Percentiles rank a stretch among this genome's conserved stretches.
These are phyloP conservation scores for Fraxinus latifolia DNA, from an alignment of 305 asterid genomes.

Conservation along the genomic window DNA sequence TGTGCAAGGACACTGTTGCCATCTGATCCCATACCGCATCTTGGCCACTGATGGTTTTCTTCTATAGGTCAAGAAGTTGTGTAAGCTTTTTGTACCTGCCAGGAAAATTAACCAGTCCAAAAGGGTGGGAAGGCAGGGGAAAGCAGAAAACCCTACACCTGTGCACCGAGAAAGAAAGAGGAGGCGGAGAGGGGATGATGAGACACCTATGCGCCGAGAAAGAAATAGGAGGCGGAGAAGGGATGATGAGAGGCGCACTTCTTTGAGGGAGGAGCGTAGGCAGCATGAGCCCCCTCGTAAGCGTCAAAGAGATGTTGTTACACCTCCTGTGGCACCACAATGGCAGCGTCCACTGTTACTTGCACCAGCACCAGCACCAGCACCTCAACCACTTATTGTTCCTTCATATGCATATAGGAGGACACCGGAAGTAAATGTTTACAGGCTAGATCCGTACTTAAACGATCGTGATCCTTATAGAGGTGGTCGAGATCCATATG, in stretches of 20 bases:
- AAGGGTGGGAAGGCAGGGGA: slow-evolving; percentile 26
- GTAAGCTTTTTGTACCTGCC: slow-evolving; percentile 50
- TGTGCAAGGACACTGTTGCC: slow-evolving; percentile 7
- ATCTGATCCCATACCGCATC: neutral
- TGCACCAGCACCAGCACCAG: slow-evolving; percentile 10
- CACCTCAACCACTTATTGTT: slow-evolving; percentile 26
- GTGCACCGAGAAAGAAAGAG: slow-evolving; percentile 20
- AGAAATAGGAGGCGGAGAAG: neutral
- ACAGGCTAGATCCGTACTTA: slow-evolving; percentile 34
- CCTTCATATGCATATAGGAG: slow-evolving; percentile 47
- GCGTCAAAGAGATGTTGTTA: slow-evolving; percentile 38
- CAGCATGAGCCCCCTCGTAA: slow-evolving; percentile 37
- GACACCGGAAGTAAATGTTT: slow-evolving; percentile 37
- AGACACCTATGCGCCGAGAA: neutral
- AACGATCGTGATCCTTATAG: slow-evolving; percentile 28
- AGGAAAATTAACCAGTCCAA: slow-evolving; percentile 33
- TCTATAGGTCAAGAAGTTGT: slow-evolving; percentile 63
- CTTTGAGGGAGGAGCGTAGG: slow-evolving; percentile 31
- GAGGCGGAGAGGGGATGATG: neutral
- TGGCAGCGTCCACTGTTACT: slow-evolving; percentile 21
- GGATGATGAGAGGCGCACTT: slow-evolving; percentile 21
- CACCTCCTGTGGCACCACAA: slow-evolving; percentile 24
- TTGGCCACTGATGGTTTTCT: slow-evolving; percentile 17
- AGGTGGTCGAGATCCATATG: slow-evolving; percentile 18
- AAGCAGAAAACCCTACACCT: slow-evolving; percentile 29